phyloP scores from a whole-genome alignment of 1,284 basidiomycete genomes.

The Cerioporus squamosus region DNA sequence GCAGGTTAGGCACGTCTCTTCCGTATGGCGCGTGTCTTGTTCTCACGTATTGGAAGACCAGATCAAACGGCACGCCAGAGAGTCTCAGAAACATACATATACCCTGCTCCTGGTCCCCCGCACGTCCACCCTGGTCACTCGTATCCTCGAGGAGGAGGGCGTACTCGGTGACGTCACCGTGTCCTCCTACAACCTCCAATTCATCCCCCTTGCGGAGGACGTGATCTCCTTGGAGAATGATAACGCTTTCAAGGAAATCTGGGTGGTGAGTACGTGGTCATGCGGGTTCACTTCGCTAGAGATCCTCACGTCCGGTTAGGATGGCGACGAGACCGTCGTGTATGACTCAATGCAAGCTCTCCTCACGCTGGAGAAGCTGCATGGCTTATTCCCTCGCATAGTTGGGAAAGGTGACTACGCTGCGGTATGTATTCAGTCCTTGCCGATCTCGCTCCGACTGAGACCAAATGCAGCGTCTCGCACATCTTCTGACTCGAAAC shows the following conservation, averaged over 20 bases:
- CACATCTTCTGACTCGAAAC: constrained; percentile 73
- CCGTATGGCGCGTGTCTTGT: constrained; percentile 12
- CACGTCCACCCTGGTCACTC: constrained; percentile 82
- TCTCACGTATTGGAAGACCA: constrained; percentile 65
- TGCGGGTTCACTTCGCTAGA: neutral
- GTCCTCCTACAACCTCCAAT: constrained; percentile 88
- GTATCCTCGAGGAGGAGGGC: constrained; percentile 89
- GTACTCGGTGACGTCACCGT: constrained; percentile 90
- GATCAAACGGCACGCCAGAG: constrained; percentile 76
- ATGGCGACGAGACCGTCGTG: constrained; percentile 92
- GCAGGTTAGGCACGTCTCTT: constrained; percentile 65
- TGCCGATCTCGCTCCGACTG: neutral
- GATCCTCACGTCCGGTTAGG: constrained; percentile 47
- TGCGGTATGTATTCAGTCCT: constrained; percentile 55
- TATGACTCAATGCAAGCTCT: constrained; percentile 91
- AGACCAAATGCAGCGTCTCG: constrained; percentile 62
- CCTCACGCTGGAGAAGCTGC: constrained; percentile 84
- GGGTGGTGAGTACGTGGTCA: constrained; percentile 63
- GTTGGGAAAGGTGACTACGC: constrained; percentile 94
- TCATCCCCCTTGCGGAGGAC: constrained; percentile 92
- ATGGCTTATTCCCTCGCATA: constrained; percentile 91
- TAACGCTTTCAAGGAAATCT: constrained; percentile 82
- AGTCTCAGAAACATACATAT: constrained; percentile 79
- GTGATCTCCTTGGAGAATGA: constrained; percentile 89
- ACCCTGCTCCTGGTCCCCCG: constrained; percentile 92